Base-by-base conservation (phyloP, 1,284 basidiomycete species). In the Ustilago trichophora region DNA sequence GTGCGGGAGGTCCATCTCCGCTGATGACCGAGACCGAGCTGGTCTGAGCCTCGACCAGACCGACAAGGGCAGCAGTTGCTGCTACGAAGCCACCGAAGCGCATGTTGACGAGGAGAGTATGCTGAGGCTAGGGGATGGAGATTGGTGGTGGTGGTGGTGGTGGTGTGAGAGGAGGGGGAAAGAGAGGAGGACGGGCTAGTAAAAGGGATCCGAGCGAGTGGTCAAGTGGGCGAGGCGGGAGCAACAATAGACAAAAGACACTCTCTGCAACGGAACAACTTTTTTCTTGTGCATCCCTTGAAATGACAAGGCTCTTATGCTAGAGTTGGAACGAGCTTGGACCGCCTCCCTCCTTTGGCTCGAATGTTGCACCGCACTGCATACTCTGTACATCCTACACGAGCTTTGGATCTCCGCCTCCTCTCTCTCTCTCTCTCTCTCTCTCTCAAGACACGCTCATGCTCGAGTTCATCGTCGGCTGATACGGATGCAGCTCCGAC, bases 1-100 rank as follows among this genome's bases (percentile, higher is more conserved):
- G 65, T 4, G 65, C 47, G 21, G 45, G 50, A 33, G 59, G 65
- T 2, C 65, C 65, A 46, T 68, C 65, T 24, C 55, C 53, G 54
- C 33, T 53, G 41, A 59, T 56, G 52, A 60, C n/a, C 11, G 51
- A 35, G 2, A 15, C 15, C 40, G 56, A 51, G 34, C n/a, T n/a
- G n/a, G 29, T 43, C 25, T 65, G 62, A 15, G 51, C 62, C 43
- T 65, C 27, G 49, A 48, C 60, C 3, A 64, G 32, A 26, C 44
- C 31, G 41, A 40, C 18, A 15, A 64, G 32, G 11, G 35, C 45
- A 21, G 53, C 49, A 11, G 59, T 42, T n/a, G 49, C 49, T 40
- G 53, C 45, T 24, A 33, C 41, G 7, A 64, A 18, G 7, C 32
- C 22, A 31, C n/a, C 31, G 34, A 57, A 57, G 31, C 54, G 60